phyloP scores from a whole-genome alignment of 495 filamentous ascomycete genomes.

The Bathelium albidoporum region DNA sequence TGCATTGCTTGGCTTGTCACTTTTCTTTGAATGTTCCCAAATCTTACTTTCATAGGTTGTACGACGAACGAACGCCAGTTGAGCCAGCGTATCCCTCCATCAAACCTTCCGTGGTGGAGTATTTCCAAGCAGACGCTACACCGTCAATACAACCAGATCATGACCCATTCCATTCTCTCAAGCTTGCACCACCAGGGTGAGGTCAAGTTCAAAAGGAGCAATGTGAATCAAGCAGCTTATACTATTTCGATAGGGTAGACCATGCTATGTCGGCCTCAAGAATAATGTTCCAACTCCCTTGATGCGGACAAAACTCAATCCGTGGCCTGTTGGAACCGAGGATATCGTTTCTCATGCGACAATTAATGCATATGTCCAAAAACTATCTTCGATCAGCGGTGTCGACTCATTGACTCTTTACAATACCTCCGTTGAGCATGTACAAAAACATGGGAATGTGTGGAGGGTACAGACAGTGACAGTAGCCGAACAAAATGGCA shows the following conservation, averaged over 20 bases:
- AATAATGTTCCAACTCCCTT: slow-evolving; percentile 58
- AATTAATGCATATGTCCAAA: slow-evolving; percentile 50
- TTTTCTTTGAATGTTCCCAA: background rate
- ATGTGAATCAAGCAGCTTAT: background rate
- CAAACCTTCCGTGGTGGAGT: slow-evolving; percentile 34
- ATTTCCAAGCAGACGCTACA: slow-evolving; percentile 6
- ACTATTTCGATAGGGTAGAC: slow-evolving; percentile 25
- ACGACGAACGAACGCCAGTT: slow-evolving; percentile 46
- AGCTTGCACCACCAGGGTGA: slow-evolving; percentile 45
- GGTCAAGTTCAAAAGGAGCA: background rate
- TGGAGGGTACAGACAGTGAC: background rate
- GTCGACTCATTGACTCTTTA: background rate
- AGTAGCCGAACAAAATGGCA: background rate
- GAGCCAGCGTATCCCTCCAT: slow-evolving; percentile 49
- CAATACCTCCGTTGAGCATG: background rate
- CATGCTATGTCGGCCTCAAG: slow-evolving; percentile 49
- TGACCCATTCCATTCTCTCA: slow-evolving; percentile 23
- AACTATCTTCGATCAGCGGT: slow-evolving; percentile 37
- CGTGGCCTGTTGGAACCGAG: slow-evolving; percentile 50
- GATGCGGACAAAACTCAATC: slow-evolving; percentile 47
- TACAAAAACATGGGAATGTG: background rate
- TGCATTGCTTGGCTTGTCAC: background rate
- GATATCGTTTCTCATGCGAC: slow-evolving; percentile 45
- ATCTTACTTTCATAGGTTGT: slow-evolving; percentile 33
- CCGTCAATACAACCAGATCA: slow-evolving; percentile 13